phyloP scores from a whole-genome alignment of 139 green algal species.

The Closterium sp. region DNA sequence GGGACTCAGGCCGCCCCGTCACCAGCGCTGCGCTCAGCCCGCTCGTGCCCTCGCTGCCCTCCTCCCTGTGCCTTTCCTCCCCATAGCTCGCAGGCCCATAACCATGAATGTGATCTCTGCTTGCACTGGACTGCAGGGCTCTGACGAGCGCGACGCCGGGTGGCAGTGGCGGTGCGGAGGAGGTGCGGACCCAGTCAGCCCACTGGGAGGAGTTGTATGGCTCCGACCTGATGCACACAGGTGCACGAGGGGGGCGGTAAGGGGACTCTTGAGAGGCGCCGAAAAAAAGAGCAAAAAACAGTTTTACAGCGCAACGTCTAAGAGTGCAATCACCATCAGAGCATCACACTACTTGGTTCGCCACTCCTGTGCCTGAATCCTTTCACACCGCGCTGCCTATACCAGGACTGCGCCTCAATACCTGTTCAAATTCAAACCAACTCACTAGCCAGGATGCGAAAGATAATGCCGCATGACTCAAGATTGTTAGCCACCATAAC shows the following conservation, averaged over 20 bases:
- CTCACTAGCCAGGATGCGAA: neutral
- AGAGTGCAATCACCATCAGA: too few relatives aligned
- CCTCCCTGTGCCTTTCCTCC: neutral
- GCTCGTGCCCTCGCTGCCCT: neutral
- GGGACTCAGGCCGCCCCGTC: conserved; percentile 9
- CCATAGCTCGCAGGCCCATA: neutral
- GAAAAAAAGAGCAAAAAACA: neutral
- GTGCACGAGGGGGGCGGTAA: neutral
- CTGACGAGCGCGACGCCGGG: neutral
- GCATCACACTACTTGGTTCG: neutral
- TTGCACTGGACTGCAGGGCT: neutral
- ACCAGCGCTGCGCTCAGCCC: neutral
- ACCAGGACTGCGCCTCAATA: neutral
- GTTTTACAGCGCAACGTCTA: neutral
- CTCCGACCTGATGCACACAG: neutral
- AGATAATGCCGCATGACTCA: neutral
- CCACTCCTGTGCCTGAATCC: neutral
- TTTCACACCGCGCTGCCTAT: neutral
- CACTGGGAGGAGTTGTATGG: neutral
- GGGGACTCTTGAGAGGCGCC: neutral
- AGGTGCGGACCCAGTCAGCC: neutral
- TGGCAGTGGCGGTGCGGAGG: neutral
- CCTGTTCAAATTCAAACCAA: neutral
- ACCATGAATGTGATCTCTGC: neutral
- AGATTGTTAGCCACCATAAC: neutral